Evolutionary conservation across 225 moss, liverwort and hornwort species (phyloP).

Genomic region (Takakia lepidozioides): DNA sequence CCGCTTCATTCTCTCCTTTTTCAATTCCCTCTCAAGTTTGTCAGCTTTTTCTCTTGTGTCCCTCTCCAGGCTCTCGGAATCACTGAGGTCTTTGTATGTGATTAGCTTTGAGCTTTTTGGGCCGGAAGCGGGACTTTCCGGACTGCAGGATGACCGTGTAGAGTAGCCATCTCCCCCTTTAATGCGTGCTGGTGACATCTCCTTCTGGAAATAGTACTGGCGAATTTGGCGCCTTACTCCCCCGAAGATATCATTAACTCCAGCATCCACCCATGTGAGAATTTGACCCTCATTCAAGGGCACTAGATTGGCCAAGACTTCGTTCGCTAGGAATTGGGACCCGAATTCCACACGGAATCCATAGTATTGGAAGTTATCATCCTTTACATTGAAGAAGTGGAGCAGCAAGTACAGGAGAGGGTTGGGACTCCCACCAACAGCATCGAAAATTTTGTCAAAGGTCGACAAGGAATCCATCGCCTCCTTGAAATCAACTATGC

Average conservation of each 20-base stretch:
- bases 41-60: background rate
- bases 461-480: constrained; percentile 2
- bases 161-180: background rate
- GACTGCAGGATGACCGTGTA: background rate
- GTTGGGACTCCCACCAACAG: constrained; percentile 4
- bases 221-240: constrained; percentile 1
- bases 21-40: background rate
- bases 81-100: constrained; percentile 2
- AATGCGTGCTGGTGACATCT: background rate
- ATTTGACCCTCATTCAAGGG: constrained; percentile 1
- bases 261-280: constrained; percentile 2
- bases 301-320: background rate
- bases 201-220: background rate
- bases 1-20: background rate
- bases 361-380: constrained; percentile 2
- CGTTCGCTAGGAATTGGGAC: constrained; percentile 1
- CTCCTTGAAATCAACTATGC: constrained; percentile 4
- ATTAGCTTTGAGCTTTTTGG: background rate
- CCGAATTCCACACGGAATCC: constrained; percentile 2
- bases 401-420: constrained; percentile 5
- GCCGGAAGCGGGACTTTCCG: background rate
- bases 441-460: background rate
- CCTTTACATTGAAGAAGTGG: background rate
- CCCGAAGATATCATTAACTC: constrained; percentile 2
- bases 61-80: background rate